Conservation (phyloP, 441 rosid species). For the Gossypium trilobum region DNA sequence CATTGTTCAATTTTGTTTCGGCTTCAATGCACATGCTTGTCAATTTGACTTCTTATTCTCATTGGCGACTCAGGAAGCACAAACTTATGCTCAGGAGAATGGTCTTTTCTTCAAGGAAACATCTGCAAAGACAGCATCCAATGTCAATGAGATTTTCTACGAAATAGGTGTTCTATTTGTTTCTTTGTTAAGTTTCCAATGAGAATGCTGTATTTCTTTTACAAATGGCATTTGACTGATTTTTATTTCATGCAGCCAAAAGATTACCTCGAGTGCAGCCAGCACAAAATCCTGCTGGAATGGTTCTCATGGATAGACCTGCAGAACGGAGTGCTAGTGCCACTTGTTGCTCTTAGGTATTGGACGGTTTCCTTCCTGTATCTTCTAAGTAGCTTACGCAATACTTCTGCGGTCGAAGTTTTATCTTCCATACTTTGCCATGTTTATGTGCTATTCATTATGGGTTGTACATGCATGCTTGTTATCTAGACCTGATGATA, state of each 20-base stretch:
- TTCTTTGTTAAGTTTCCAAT: conserved; percentile 1
- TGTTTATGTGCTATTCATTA: conserved; percentile 12
- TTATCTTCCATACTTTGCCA: background rate
- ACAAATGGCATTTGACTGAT: background rate
- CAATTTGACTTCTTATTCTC: background rate
- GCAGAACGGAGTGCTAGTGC: conserved; percentile 54
- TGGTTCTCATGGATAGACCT: conserved; percentile 79
- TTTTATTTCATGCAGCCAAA: conserved; percentile 34
- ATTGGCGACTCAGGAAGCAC: conserved; percentile 58
- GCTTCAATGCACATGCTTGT: background rate
- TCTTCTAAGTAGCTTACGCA: conserved; percentile 21
- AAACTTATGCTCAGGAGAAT: conserved; percentile 71
- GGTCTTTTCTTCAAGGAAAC: conserved; percentile 94
- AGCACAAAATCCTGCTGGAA: conserved; percentile 70
- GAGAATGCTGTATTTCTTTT: background rate
- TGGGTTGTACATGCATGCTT: conserved; percentile 26
- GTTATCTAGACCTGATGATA: conserved; percentile 6
- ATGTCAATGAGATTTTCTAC: conserved; percentile 77
- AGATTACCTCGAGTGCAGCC: conserved; percentile 81
- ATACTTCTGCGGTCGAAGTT: conserved; percentile 7
- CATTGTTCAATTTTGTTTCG: background rate
- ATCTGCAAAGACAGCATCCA: conserved; percentile 83
- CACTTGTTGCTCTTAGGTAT: conserved; percentile 62
- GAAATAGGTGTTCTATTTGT: conserved; percentile 56
- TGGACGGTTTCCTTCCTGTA: conserved; percentile 11